Base-by-base conservation (phyloP, 805 yeast species). In the Metschnikowia gruessii region DNA sequence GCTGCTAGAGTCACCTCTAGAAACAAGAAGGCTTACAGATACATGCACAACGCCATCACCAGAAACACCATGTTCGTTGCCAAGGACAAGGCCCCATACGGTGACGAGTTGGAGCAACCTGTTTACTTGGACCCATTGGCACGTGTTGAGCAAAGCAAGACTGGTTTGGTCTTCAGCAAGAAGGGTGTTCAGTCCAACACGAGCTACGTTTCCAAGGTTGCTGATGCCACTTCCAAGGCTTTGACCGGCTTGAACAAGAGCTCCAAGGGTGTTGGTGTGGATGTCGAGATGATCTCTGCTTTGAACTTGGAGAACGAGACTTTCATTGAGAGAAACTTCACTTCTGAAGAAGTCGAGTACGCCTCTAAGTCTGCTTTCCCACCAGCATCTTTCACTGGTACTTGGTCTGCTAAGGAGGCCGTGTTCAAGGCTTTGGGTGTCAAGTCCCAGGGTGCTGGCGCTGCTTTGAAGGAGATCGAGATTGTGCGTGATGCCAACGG, bases 371-470 rank as follows among this genome's bases (percentile, higher is more conserved):
- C 97, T 28, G 76, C 97, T 36, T 77, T 77, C 55, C 87, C 94
- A 42, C 86, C 82, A 61, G 88, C 98, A 12, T 88, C 97, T 3
- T 94, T 79, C 69, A 90, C 99, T 22, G 99, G 99, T 40, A 86
- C 95, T 37, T 94, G 99, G 99, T 88, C 97, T 26, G 99, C 99
- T 37, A 94, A 94, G 73, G 99, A 94, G 74, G 99, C 99, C 36
- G 97, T 91, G 30, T 94, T 94, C 83, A 94, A 94, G 75, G 87
- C 96, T 16, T 76, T 94, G 62, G 91, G 94, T 51, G 95, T 88
- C 52, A 79, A 80, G 62, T 82, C 95, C 39, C 80, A 83, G 64
- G 99, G 99, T 50, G 97, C 92, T 13, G 99, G 98, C 51, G 98
- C 99, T 32, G 76, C 95, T 29, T 78, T 94, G 72, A 81, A 79